Percentiles rank a stretch among this genome's conserved stretches.
phyloP scores from a whole-genome alignment of 495 filamentous ascomycete species.

The Penicillium waksmanii region DNA sequence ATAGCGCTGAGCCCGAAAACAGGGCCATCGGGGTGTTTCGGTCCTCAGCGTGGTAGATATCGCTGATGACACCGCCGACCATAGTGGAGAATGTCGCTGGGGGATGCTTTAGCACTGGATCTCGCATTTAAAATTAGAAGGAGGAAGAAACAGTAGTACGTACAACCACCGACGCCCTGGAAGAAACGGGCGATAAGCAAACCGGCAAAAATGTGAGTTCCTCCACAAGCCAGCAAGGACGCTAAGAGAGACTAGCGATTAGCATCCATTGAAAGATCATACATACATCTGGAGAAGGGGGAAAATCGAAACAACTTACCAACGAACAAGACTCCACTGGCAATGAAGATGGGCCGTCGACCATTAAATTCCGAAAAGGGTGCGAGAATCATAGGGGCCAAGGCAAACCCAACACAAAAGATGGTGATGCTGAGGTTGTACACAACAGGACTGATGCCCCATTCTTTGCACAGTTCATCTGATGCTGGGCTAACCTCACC shows the following conservation, averaged over 20 bases:
- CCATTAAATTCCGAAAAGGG: constrained; percentile 91
- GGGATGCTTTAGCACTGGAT: background rate
- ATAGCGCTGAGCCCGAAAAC: constrained; percentile 74
- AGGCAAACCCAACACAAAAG: constrained; percentile 81
- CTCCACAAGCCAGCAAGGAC: constrained; percentile 75
- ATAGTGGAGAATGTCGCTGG: constrained; percentile 81
- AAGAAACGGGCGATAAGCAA: constrained; percentile 80
- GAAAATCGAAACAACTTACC: constrained; percentile 27
- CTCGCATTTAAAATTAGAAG: background rate
- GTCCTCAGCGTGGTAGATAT: constrained; percentile 79
- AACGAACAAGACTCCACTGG: constrained; percentile 69
- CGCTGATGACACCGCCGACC: constrained; percentile 89
- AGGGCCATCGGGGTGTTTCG: constrained; percentile 90
- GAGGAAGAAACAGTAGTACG: constrained; percentile 12
- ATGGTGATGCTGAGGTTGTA: constrained; percentile 78
- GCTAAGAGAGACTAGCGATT: constrained; percentile 33
- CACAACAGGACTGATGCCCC: constrained; percentile 64
- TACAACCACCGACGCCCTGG: constrained; percentile 70
- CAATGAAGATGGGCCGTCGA: constrained; percentile 78
- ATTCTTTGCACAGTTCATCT: constrained; percentile 62
- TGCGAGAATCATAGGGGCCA: constrained; percentile 88
- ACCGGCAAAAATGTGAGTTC: constrained; percentile 70
- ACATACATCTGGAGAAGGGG: background rate
- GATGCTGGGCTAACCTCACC: constrained; percentile 77
- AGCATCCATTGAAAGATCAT: background rate